Conservation (phyloP, 345 rosid species). For the Atalantia buxifolia region DNA sequence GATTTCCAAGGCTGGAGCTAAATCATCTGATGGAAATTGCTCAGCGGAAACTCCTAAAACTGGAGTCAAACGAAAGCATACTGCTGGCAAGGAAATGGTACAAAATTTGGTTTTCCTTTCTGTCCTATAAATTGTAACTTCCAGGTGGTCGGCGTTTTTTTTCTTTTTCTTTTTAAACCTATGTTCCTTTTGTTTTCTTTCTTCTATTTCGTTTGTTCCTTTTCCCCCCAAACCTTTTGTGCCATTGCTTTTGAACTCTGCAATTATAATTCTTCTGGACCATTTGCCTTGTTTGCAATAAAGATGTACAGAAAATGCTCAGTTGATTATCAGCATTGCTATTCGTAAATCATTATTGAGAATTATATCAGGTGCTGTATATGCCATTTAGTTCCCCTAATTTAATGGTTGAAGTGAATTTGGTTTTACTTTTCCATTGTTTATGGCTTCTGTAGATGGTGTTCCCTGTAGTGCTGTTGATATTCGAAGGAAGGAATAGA, state of each 20-base stretch:
- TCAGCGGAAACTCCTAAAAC: conserved; percentile 33
- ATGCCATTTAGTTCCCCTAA: not conserved
- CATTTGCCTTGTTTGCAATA: not conserved
- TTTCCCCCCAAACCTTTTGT: not conserved
- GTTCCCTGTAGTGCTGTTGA: not conserved
- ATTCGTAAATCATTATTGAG: not conserved
- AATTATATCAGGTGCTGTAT: not conserved
- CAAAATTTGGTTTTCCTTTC: not conserved
- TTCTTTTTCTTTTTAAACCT: not conserved
- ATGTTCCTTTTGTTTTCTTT: not conserved
- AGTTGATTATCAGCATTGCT: not conserved
- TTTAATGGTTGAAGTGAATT: not conserved
- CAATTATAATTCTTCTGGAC: not conserved
- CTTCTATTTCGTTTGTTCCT: not conserved
- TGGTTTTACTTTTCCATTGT: not conserved
- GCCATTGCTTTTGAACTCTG: not conserved
- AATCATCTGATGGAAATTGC: conserved; percentile 22
- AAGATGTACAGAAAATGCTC: not conserved
- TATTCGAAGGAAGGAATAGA: not conserved
- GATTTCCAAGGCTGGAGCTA: conserved; percentile 19
- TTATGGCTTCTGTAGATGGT: not conserved
- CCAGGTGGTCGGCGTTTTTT: not conserved
- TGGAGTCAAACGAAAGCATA: conserved; percentile 32
- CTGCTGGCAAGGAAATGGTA: conserved; percentile 47
- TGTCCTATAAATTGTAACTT: not conserved